Evolutionary conservation across 73 alveolate species (phyloP), one percentile per base, ranked within the genome.

Genomic region (Symbiodinium natans): DNA sequence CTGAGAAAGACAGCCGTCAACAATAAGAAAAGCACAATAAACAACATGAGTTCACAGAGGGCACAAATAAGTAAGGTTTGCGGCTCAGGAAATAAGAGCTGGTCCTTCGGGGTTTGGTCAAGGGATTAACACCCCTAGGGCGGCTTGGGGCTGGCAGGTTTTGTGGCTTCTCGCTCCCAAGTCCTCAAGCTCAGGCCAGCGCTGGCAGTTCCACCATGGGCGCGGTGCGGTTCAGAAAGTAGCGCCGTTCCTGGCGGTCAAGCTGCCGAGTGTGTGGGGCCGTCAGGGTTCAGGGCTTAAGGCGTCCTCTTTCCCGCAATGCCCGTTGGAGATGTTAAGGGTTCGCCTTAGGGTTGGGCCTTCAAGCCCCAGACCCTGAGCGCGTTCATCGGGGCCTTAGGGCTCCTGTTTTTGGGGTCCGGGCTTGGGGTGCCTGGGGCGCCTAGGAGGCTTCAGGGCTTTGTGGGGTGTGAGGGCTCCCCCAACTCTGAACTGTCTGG

Each of bases 211-310:
- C 80, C 80, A 63, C 80, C 36, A 29, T 63, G 23, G 80, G 80
- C 36, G 80, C 80, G 13, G 80, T 31, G 27, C 80, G 80, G 36
- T 63, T 63, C 33, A 9, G 11, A n/a, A 63, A 63, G 80, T 63
- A 63, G 80, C 80, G 80, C 80, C 80, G 80, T n/a, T 63, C 80
- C 80, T 63, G 80, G n/a, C n/a, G n/a, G n/a, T n/a, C n/a, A n/a
- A n/a, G n/a, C n/a, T n/a, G n/a, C n/a, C n/a, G n/a, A n/a, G n/a
- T n/a, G n/a, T n/a, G n/a, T n/a, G n/a, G 29, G 71, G 71, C 71
- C 6, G 15, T 52, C 71, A 2, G 25, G 1, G 27, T 23, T 63
- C 36, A 29, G 36, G 80, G 77, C 31, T 63, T 63, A 34, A 34
- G 77, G 77, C 21, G 0, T 46, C 1, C 9, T 13, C 59, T 46